Conservation (phyloP, 2,329 filamentous ascomycete genomes). For the Periconia sp. region DNA sequence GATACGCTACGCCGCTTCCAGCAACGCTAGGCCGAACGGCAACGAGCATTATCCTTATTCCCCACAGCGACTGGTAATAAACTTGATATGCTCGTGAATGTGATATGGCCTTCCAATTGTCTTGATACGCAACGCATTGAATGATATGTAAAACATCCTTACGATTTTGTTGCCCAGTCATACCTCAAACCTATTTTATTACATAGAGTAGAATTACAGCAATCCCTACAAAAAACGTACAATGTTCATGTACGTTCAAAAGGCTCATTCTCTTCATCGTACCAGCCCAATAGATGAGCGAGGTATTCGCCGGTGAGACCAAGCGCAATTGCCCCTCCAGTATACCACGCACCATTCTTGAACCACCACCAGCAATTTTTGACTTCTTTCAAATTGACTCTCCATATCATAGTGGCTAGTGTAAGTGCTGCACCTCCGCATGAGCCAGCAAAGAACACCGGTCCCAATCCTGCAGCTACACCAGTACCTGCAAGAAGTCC, state of each 20-base stretch:
- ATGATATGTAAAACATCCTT: too few species aligned
- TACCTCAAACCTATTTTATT: too few species aligned
- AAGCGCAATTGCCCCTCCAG: conserved; percentile 59
- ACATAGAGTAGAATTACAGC: too few species aligned
- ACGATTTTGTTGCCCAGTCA: too few species aligned
- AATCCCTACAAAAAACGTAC: not conserved
- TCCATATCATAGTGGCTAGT: conserved; percentile 61
- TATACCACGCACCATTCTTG: conserved; percentile 62
- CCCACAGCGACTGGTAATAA: not conserved
- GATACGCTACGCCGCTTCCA: conserved; percentile 39
- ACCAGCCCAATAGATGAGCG: conserved; percentile 26
- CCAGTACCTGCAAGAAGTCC: conserved; percentile 71
- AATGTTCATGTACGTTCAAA: not conserved
- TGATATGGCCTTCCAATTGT: not conserved
- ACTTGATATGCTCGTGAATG: not conserved
- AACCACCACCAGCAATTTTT: conserved; percentile 68
- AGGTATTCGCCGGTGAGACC: conserved; percentile 60
- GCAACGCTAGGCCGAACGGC: not conserved
- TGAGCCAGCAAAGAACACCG: conserved; percentile 60
- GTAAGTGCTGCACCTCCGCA: conserved; percentile 60
- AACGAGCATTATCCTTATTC: not conserved
- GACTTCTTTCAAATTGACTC: conserved; percentile 59
- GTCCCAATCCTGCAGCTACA: conserved; percentile 60
- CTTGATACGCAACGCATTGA: too few species aligned
- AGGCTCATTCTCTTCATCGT: conserved; percentile 12